phyloP scores from a whole-genome alignment of 1,284 basidiomycete genomes.

The Tilletia caries region DNA sequence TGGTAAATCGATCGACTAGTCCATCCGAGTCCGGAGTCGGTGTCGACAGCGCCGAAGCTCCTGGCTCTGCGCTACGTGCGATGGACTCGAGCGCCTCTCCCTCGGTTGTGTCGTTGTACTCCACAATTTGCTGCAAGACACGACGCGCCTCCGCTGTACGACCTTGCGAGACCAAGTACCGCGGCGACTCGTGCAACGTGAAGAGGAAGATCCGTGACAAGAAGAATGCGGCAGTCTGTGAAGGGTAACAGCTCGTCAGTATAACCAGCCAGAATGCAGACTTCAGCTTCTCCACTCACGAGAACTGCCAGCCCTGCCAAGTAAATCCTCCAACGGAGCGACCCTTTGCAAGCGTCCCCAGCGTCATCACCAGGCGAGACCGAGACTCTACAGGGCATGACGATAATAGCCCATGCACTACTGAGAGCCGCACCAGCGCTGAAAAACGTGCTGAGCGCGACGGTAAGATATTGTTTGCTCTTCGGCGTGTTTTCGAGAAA shows the following conservation, averaged over 20 bases:
- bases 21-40: too few relatives aligned
- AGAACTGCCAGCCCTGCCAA: slow-evolving; percentile 26
- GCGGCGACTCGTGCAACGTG: slow-evolving; percentile 83
- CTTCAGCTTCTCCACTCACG: too few relatives aligned
- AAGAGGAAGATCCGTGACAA: slow-evolving; percentile 77
- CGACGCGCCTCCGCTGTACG: slow-evolving; percentile 36
- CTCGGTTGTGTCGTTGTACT: slow-evolving; percentile 28
- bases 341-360: neutral
- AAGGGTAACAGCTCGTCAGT: too few relatives aligned
- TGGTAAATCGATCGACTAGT: too few relatives aligned
- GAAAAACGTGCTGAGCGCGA: slow-evolving; percentile 82
- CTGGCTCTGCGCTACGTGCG: neutral
- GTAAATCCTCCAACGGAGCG: slow-evolving; percentile 28
- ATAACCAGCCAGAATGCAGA: too few relatives aligned
- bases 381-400: slow-evolving; percentile 10
- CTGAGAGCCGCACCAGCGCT: slow-evolving; percentile 48
- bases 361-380: neutral
- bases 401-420: slow-evolving; percentile 12
- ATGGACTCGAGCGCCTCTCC: slow-evolving; percentile 8
- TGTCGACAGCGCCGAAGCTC: neutral
- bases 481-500: slow-evolving; percentile 91
- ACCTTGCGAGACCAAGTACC: slow-evolving; percentile 40
- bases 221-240: slow-evolving; percentile 80
- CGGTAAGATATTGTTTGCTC: slow-evolving; percentile 85
- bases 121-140: slow-evolving; percentile 38